Evolutionary conservation across 257 asterid genomes (phyloP).

Genomic region (Salvia splendens): DNA sequence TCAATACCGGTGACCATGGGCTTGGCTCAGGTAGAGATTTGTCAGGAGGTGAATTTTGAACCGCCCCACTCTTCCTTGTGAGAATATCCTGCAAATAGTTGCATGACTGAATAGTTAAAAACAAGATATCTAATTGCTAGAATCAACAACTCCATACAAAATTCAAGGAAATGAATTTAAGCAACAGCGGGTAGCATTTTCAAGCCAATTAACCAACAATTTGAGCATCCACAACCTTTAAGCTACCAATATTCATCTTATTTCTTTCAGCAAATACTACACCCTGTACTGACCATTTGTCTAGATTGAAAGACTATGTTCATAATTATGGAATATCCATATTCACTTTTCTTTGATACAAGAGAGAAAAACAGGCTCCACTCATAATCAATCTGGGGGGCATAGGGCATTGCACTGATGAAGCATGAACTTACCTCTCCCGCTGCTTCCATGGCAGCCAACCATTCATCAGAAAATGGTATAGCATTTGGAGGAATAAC

Average conservation of each 20-base stretch:
- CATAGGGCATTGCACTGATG: conserved; percentile 15
- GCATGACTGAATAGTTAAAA: conserved; percentile 23
- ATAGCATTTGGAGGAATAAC: conserved; percentile 61
- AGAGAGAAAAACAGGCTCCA: background rate
- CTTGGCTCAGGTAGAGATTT: conserved; percentile 83
- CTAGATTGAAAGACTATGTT: conserved; percentile 1
- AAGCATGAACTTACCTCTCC: conserved; percentile 73
- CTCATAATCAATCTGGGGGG: background rate
- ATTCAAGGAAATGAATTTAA: conserved; percentile 2
- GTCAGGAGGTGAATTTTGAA: conserved; percentile 91
- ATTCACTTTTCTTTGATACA: conserved; percentile 23
- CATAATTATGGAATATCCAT: conserved; percentile 13
- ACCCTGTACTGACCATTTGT: background rate
- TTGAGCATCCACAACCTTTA: conserved; percentile 14
- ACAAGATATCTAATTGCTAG: conserved; percentile 19
- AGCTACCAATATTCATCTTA: conserved; percentile 20
- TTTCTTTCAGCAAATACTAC: conserved; percentile 18
- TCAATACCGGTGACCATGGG: conserved; percentile 98
- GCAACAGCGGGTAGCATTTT: conserved; percentile 1
- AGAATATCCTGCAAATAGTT: conserved; percentile 68
- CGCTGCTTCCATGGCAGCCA: conserved; percentile 96
- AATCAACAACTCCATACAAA: conserved; percentile 17
- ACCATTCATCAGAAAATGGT: conserved; percentile 98
- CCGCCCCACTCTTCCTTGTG: conserved; percentile 80
- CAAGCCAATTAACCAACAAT: conserved; percentile 14